These are phyloP conservation scores for Furcasterigmium furcatum DNA, from an alignment of 2,329 filamentous ascomycete species.

Conservation along the genomic window DNA sequence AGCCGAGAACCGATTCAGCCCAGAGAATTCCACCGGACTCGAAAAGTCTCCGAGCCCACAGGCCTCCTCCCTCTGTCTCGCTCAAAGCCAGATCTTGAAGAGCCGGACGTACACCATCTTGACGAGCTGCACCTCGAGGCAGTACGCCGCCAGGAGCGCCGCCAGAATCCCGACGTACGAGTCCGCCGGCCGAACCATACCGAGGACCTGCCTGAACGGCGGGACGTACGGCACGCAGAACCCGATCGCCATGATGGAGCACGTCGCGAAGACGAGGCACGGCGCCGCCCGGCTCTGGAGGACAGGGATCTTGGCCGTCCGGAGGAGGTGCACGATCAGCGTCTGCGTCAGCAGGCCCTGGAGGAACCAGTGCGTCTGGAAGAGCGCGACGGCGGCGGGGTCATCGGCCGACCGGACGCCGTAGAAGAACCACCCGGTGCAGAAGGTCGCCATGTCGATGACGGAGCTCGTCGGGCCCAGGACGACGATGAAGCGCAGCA, in stretches of 20 bases:
- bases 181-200: slow-evolving; percentile 14
- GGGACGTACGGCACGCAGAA: slow-evolving; percentile 20
- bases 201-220: slow-evolving; percentile 13
- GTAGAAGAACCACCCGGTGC: slow-evolving; percentile 19
- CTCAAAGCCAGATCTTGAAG: slow-evolving; percentile 21
- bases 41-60: too few relatives aligned
- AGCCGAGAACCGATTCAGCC: too few relatives aligned
- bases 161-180: slow-evolving; percentile 18
- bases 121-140: slow-evolving; percentile 19
- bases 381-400: slow-evolving; percentile 9
- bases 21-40: too few relatives aligned
- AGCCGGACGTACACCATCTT: slow-evolving; percentile 20
- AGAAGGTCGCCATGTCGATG: slow-evolving; percentile 19
- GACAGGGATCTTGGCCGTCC: slow-evolving; percentile 20
- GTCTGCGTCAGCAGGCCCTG: slow-evolving; percentile 23
- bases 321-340: slow-evolving; percentile 21
- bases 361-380: slow-evolving; percentile 23
- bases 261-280: slow-evolving; percentile 17
- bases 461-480: slow-evolving; percentile 22
- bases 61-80: too few relatives aligned
- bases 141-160: slow-evolving; percentile 18
- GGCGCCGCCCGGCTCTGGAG: slow-evolving; percentile 17
- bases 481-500: slow-evolving; percentile 21
- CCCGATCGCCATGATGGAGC: slow-evolving; percentile 18
- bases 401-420: slow-evolving; percentile 13